Base-by-base conservation (phyloP, 331 rosid genomes). In the Ulmus americana region DNA sequence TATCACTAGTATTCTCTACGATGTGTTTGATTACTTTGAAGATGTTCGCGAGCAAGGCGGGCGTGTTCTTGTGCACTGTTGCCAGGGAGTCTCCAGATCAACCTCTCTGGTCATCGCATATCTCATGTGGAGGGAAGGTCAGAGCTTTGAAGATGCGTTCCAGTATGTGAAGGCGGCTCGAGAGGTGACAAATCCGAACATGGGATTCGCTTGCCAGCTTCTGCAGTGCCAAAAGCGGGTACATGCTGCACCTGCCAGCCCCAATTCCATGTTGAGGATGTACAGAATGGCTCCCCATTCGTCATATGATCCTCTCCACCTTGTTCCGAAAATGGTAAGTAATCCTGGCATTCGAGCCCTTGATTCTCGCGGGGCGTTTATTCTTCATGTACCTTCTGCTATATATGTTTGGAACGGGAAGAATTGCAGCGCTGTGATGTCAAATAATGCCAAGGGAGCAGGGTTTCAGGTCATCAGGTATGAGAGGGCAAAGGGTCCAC, bases 221-320 rank as follows among this genome's bases (percentile, higher is more conserved):
- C 52, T 87, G 76, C 95, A 83, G 88, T 92, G 98, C 76, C 98
- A 92, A 82, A 92, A 92, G 68, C 61, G 98, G 53, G 97, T 92
- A 14, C 91, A 77, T 62, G 95, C 89, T 35, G 70, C 77, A 71
- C 98, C 97, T 9, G 80, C 83, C 0, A 92, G 98, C 80, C 98
- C 98, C 0, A 85, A 54, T 74, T 89, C 97, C 1, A 55, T 82
- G 78, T 74, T 86, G 39, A 85, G 95, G 83, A 87, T 92, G 87
- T 92, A 79, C 66, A 64, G 95, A 50, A 89, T 92, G 85, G 97
- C 98, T 11, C 97, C 98, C 3, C 98, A 92, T 80, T 92, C 98
- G 0, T 76, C 97, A 0, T 89, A 92, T 40, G 98, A 85, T 22
- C 95, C 98, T 60, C 95, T 92, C 52, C 98, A 92, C 72, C 80